phyloP scores from a whole-genome alignment of 2,329 filamentous ascomycete genomes.

The Orbilia blumenaviensis region DNA sequence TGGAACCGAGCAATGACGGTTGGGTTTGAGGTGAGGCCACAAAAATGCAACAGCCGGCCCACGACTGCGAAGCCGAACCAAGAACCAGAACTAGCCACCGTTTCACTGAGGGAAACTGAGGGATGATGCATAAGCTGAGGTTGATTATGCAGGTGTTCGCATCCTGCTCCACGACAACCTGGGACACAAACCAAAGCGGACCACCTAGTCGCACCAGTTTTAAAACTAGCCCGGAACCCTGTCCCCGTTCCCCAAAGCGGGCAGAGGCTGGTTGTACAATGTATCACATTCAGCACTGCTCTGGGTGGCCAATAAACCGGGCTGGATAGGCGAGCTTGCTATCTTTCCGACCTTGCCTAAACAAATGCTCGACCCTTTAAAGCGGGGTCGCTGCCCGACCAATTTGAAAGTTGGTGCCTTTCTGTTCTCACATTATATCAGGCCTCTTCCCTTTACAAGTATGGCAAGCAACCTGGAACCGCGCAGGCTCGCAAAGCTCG shows the following conservation, averaged over 20 bases:
- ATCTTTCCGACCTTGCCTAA: conserved; percentile 41
- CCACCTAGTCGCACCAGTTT: conserved; percentile 34
- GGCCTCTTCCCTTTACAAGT: conserved; percentile 43
- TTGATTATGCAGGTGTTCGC: conserved; percentile 19
- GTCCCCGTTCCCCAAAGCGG: conserved; percentile 23
- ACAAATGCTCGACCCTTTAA: conserved; percentile 43
- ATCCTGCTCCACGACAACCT: neutral
- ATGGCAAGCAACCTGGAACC: conserved; percentile 43
- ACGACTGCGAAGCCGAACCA: conserved; percentile 2
- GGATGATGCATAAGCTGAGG: conserved; percentile 18
- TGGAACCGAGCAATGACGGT: conserved; percentile 28
- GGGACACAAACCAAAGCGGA: conserved; percentile 6
- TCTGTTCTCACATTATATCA: conserved; percentile 39
- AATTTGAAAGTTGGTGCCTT: conserved; percentile 39
- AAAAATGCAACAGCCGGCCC: conserved; percentile 49
- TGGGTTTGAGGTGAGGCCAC: conserved; percentile 28
- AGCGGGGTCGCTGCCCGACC: conserved; percentile 47
- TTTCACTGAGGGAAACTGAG: conserved; percentile 13
- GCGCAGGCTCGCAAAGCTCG: conserved; percentile 48
- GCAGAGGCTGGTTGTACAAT: conserved; percentile 47
- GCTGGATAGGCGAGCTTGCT: conserved; percentile 47
- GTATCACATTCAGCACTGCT: conserved; percentile 53
- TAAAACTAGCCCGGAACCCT: conserved; percentile 42
- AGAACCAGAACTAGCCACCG: conserved; percentile 25
- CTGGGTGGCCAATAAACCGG: conserved; percentile 50